These are phyloP conservation scores for Pichia norvegensis DNA, from an alignment of 1,139 yeast species.

Conservation along the genomic window DNA sequence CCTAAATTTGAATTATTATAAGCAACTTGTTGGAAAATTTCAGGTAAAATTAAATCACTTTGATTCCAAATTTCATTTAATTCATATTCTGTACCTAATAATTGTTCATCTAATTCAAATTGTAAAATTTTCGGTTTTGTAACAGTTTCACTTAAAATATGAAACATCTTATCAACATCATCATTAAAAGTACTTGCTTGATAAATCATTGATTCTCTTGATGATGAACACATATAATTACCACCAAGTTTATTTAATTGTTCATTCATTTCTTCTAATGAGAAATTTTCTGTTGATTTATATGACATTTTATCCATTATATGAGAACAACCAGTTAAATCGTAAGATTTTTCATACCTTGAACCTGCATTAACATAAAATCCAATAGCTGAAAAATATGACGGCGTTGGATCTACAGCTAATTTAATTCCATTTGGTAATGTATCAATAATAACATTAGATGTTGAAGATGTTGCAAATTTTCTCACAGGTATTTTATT, in stretches of 20 bases:
- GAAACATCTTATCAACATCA: slow-evolving; percentile 79
- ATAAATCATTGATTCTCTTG: slow-evolving; percentile 85
- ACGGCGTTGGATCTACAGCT: slow-evolving; percentile 80
- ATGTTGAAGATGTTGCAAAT: slow-evolving; percentile 1
- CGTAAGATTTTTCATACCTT: slow-evolving; percentile 55
- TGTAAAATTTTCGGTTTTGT: slow-evolving; percentile 59
- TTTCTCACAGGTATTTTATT: background rate
- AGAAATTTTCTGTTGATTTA: slow-evolving; percentile 59
- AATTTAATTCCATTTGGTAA: slow-evolving; percentile 73
- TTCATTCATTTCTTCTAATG: slow-evolving; percentile 68
- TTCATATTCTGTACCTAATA: slow-evolving; percentile 72
- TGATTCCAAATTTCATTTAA: slow-evolving; percentile 72
- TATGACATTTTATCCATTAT: slow-evolving; percentile 81
- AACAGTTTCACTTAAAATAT: slow-evolving; percentile 73
- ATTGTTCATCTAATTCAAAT: slow-evolving; percentile 67
- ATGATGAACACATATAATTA: slow-evolving; percentile 87
- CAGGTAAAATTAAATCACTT: slow-evolving; percentile 85
- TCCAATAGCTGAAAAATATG: slow-evolving; percentile 88
- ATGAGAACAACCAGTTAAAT: slow-evolving; percentile 67
- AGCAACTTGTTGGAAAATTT: slow-evolving; percentile 77
- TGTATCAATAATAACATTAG: slow-evolving; percentile 28
- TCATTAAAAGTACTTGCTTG: slow-evolving; percentile 90
- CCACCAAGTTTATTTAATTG: slow-evolving; percentile 80
- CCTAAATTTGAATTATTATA: slow-evolving; percentile 70
- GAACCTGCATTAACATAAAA: slow-evolving; percentile 88